Evolutionary conservation across 345 rosid genomes (phyloP).

Genomic region (Eucalyptus rudis): DNA sequence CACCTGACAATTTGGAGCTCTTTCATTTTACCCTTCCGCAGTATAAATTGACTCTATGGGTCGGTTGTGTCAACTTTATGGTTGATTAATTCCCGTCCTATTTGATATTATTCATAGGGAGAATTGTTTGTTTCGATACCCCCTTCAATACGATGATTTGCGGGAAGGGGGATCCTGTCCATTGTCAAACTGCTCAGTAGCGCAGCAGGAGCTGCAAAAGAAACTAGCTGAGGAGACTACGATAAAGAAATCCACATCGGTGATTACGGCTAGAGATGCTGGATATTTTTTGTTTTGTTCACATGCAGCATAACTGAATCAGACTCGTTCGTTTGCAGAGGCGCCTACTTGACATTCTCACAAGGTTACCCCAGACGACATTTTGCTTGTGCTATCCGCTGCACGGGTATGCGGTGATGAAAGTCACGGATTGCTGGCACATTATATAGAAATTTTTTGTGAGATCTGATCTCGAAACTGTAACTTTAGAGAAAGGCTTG

Average conservation of each 20-base stretch:
- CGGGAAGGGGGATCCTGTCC: neutral
- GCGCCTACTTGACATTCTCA: constrained; percentile 47
- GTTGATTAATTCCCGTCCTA: neutral
- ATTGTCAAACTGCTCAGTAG: neutral
- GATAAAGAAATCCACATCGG: neutral
- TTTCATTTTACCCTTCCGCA: neutral
- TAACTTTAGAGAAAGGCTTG: constrained; percentile 51
- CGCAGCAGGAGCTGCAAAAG: neutral
- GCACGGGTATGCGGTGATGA: constrained; percentile 35
- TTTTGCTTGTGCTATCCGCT: constrained; percentile 41
- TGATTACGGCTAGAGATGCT: neutral
- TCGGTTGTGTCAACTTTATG: neutral
- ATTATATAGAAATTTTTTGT: constrained; percentile 32
- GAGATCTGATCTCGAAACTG: constrained; percentile 42
- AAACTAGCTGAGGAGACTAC: neutral
- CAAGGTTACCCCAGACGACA: constrained; percentile 43
- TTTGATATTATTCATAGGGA: neutral
- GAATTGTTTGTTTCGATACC: neutral
- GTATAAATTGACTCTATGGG: neutral
- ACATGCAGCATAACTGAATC: neutral
- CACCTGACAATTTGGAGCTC: neutral
- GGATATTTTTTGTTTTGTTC: neutral
- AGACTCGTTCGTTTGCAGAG: constrained; percentile 41
- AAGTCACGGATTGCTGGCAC: constrained; percentile 33
- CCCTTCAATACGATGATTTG: neutral